These are phyloP conservation scores for Epichloe scottii DNA, from an alignment of 2,329 filamentous ascomycete genomes.

Conservation along the genomic window DNA sequence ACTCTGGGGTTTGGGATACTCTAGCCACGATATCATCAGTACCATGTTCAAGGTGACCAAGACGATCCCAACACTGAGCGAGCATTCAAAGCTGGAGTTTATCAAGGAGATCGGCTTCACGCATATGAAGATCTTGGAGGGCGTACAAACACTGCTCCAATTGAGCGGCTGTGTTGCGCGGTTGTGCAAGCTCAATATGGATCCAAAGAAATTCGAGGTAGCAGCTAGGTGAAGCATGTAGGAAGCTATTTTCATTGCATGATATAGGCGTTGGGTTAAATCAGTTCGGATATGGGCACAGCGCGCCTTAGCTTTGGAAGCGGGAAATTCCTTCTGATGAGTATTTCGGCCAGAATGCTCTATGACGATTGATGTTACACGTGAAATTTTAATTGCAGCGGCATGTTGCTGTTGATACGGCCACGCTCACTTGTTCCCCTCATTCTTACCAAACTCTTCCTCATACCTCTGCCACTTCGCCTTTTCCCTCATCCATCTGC, in stretches of 20 bases:
- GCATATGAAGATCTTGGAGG: constrained; percentile 98
- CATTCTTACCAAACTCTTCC: constrained; percentile 38
- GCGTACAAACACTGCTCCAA: constrained; percentile 88
- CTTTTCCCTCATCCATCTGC: constrained; percentile 49
- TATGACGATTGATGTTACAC: neutral
- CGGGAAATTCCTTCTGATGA: neutral
- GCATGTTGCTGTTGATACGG: neutral
- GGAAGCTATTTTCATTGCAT: neutral
- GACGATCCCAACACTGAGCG: constrained; percentile 80
- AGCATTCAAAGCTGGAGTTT: constrained; percentile 93
- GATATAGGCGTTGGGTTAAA: constrained; percentile 20
- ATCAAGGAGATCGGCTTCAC: constrained; percentile 98
- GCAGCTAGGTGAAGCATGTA: constrained; percentile 19
- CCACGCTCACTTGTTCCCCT: constrained; percentile 19
- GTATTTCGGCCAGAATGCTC: neutral
- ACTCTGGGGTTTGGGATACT: constrained; percentile 90
- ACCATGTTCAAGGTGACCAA: constrained; percentile 99
- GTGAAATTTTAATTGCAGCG: neutral
- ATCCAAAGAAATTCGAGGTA: constrained; percentile 62
- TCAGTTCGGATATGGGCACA: constrained; percentile 1
- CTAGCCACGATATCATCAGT: constrained; percentile 96
- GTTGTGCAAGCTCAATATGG: constrained; percentile 93
- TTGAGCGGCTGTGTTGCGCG: constrained; percentile 85
- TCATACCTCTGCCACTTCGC: constrained; percentile 59
- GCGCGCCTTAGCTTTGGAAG: neutral